These are phyloP conservation scores for Exophiala lecanii-corni DNA, from an alignment of 2,329 filamentous ascomycete genomes.

Conservation along the genomic window DNA sequence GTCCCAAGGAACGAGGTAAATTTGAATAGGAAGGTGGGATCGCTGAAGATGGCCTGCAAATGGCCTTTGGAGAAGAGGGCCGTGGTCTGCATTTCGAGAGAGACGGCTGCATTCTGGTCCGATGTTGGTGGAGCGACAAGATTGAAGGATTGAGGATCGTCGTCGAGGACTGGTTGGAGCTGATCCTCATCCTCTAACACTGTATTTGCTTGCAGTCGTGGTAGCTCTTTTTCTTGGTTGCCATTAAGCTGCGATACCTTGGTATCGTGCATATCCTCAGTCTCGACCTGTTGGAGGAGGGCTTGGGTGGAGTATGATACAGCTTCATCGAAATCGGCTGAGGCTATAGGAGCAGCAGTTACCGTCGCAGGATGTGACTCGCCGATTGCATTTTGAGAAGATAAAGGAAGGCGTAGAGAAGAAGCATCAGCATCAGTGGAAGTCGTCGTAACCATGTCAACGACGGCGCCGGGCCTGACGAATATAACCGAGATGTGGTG, in stretches of 20 bases:
- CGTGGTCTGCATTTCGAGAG: conserved; percentile 61
- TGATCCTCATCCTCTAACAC: conserved; percentile 14
- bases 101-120: conserved; percentile 36
- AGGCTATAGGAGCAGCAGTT: not conserved
- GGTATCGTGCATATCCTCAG: conserved; percentile 3
- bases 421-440: too few relatives aligned
- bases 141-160: conserved; percentile 34
- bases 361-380: too few relatives aligned
- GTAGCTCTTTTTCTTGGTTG: conserved; percentile 13
- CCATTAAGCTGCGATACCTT: conserved; percentile 8
- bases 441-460: too few relatives aligned
- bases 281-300: conserved; percentile 6
- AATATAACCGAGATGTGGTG: too few relatives aligned
- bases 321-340: conserved; percentile 6
- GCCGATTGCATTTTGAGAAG: too few relatives aligned
- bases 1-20: conserved; percentile 64
- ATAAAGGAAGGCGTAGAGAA: too few relatives aligned
- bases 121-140: conserved; percentile 31
- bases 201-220: conserved; percentile 17
- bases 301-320: conserved; percentile 12
- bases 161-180: conserved; percentile 26
- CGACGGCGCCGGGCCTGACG: too few relatives aligned
- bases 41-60: conserved; percentile 59
- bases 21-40: conserved; percentile 57
- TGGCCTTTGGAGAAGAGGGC: conserved; percentile 63